Evolutionary conservation across 139 green algal genomes (phyloP).

Genomic region (Closterium sp.): DNA sequence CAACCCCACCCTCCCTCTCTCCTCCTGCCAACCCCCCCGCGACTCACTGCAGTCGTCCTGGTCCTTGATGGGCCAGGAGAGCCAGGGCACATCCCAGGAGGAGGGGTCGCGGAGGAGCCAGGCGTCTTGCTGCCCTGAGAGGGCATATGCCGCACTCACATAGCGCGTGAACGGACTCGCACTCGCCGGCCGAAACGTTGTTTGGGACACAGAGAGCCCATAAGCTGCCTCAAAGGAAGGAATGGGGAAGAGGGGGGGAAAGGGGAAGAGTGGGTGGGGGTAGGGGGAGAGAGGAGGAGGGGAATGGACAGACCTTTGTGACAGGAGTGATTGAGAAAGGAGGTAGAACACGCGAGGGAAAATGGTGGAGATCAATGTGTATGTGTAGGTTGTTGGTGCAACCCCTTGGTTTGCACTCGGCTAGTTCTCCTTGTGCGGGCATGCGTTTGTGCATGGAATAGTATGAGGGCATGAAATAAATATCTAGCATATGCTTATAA

Average conservation of each 20-base stretch:
- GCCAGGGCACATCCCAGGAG: neutral
- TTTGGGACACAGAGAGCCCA: neutral
- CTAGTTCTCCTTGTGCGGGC: too few relatives aligned
- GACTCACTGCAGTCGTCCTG: neutral
- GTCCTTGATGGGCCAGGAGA: neutral
- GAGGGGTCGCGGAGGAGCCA: neutral
- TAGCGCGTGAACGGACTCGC: neutral
- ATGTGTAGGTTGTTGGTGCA: too few relatives aligned
- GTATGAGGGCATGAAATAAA: too few relatives aligned
- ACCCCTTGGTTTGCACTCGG: too few relatives aligned
- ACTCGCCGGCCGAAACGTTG: neutral
- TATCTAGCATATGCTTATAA: too few relatives aligned
- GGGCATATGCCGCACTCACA: neutral
- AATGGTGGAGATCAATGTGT: too few relatives aligned
- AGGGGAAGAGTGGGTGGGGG: neutral
- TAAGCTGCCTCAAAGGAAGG: neutral
- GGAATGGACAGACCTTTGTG: neutral
- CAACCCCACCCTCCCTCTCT: too few relatives aligned
- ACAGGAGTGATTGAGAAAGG: too few relatives aligned
- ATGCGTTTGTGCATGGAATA: too few relatives aligned
- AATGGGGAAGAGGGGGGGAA: too few relatives aligned
- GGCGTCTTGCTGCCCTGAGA: neutral
- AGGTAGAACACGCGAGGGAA: too few relatives aligned
- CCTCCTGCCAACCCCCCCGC: too few relatives aligned
- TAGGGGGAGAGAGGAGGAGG: neutral